Evolutionary conservation across 2,329 filamentous ascomycete genomes (phyloP).

Genomic region (Microdochium paspali): DNA sequence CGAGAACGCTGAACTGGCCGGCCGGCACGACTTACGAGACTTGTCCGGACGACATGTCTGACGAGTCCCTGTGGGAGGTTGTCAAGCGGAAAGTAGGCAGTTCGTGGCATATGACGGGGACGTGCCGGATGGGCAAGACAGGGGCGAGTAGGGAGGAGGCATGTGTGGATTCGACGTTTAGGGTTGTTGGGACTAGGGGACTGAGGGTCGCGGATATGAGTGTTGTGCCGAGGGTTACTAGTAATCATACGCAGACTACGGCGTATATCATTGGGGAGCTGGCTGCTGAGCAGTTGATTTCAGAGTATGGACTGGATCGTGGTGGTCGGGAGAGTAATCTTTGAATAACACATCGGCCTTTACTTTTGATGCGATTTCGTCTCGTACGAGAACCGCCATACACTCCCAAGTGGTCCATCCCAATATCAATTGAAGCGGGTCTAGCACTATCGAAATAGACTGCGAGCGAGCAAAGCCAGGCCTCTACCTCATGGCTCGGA

Average conservation of each 20-base stretch:
- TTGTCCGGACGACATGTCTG: background rate
- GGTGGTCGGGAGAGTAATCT: too few species aligned
- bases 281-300: constrained; percentile 21
- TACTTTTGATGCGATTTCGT: too few species aligned
- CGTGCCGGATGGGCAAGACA: constrained; percentile 7
- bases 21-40: constrained; percentile 7
- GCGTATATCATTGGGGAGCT: constrained; percentile 36
- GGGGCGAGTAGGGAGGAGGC: constrained; percentile 1
- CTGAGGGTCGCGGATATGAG: constrained; percentile 11
- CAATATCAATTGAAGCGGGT: too few species aligned
- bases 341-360: too few species aligned
- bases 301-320: constrained; percentile 5
- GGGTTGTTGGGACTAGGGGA: constrained; percentile 5
- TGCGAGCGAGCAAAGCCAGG: too few species aligned
- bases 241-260: constrained; percentile 30
- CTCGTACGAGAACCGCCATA: too few species aligned
- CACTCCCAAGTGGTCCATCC: too few species aligned
- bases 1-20: constrained; percentile 6
- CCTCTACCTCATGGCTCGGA: too few species aligned
- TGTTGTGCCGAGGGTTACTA: constrained; percentile 16
- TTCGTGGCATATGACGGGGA: constrained; percentile 11
- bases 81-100: constrained; percentile 6
- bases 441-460: too few species aligned
- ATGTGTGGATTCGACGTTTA: constrained; percentile 9
- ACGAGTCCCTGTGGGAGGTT: constrained; percentile 18